Evolutionary conservation across 768 basidiomycete species (phyloP), one percentile per base, ranked within the genome.

Genomic region (Collybiopsis confluens): DNA sequence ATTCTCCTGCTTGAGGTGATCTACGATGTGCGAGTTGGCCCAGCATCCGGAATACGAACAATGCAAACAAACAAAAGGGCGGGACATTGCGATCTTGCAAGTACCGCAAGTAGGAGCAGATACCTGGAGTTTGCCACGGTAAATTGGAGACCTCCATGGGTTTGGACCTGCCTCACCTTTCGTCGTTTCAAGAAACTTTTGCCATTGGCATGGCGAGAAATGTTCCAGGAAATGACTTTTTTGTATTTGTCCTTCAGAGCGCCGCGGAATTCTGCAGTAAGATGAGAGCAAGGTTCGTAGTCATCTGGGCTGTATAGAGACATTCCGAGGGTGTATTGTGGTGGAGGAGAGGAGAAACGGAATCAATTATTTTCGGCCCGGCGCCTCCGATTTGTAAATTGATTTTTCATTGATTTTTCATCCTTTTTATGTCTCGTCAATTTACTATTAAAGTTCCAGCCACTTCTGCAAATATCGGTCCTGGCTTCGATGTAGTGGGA

Each of bases 401-500:
- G 13, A 33, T 6, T 33, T 33, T 6, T 33, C 13, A 6, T 33
- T 13, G 13, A 33, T 5, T 33, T 33, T 33, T 6, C 5, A 33
- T 33, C 13, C 13, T 5, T 13, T 33, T 5, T 13, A 52, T 52
- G 50, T 10, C 36, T 28, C 42, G 38, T 21, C 67, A 59, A 11
- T 81, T 93, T 70, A 77, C 74, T 35, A 92, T 99, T 69, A 81
- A 78, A 58, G 88, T 98, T 49, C 96, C 96, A 9, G 93, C 93
- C n/a, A 98, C 96, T 2, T 94, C 95, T 58, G 96, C 96, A 59
- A 99, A 99, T 75, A 94, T 99, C 64, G 96, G 96, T 2, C 96
- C 96, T 37, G 96, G 96, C 23, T 99, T 99, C 70, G 97, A 99
- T 68, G 97, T 98, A 58, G 93, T 98, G 59, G 97, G 97, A n/a